Base-by-base conservation (phyloP, 352 stramenopile genomes). In the Aphanomyces cochlioides region DNA sequence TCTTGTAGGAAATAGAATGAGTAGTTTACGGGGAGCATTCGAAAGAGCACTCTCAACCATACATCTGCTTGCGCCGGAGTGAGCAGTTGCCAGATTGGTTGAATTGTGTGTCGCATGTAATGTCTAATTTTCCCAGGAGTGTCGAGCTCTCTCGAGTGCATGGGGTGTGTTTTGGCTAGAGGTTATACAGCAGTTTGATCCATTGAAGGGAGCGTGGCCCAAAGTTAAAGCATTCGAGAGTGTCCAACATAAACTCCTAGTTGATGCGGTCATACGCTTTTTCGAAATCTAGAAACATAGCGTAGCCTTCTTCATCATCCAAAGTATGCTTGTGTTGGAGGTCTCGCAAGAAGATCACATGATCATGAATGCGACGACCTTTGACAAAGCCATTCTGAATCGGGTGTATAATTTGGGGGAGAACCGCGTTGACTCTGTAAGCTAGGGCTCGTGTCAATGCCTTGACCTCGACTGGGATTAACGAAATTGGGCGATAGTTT, bases 241-340 rank as follows among this genome's bases (percentile, higher is more conserved):
- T n/a, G n/a, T 66, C 47, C 2, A 64, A 45, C 50, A 77, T 50
- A 77, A 77, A 43, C 1, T 28, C 60, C n/a, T 72, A 72, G 64
- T 77, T 50, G n/a, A 79, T 72, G 7, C 65, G 65, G 63, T 73
- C 73, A 8, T 76, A 78, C 0, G 71, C 74, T 54, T 78, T 78
- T 8, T 59, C 63, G 21, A 76, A 76, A 37, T 76, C 69, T 21
- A 78, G 57, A 43, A 78, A 78, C 0, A 66, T 47, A 4, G 72
- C 74, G 21, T 66, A 56, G 10, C 53, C 56, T 8, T 71, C 58
- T 3, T 67, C 3, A 0, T 75, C 64, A 17, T 48, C n/a, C n/a
- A n/a, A 7, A 1, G 69, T 71, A n/a, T 66, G 45, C 6, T 56
- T 21, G 21, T 79, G 21, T 57, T 73, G 65, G 17, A 79, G 48